These are phyloP conservation scores for Aquilaria agallochum DNA, from an alignment of 441 rosid genomes.

Conservation along the genomic window DNA sequence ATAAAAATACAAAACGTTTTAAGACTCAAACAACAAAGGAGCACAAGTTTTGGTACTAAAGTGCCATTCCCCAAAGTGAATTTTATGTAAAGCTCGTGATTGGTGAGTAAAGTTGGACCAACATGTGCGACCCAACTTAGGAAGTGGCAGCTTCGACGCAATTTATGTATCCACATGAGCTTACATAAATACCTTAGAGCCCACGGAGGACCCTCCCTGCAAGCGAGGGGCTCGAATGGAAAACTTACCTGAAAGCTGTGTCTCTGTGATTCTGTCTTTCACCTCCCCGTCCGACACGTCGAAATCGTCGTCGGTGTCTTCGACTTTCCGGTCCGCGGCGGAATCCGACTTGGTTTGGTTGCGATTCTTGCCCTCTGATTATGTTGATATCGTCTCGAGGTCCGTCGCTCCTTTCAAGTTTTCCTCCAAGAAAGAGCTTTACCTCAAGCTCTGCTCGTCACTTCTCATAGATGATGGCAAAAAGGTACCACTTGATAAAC, in stretches of 20 bases:
- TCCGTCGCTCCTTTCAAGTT: constrained; percentile 20
- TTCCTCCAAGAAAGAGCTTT: constrained; percentile 63
- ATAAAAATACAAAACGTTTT: too few relatives aligned
- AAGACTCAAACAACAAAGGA: too few relatives aligned
- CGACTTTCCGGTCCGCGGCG: constrained; percentile 44
- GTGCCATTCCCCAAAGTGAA: too few relatives aligned
- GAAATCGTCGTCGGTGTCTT: constrained; percentile 42
- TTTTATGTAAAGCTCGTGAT: too few relatives aligned
- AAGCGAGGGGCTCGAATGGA: background rate
- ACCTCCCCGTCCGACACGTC: constrained; percentile 53
- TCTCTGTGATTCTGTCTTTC: constrained; percentile 45
- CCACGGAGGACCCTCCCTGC: too few relatives aligned
- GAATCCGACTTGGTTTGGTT: constrained; percentile 59
- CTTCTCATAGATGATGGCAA: constrained; percentile 46
- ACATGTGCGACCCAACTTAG: too few relatives aligned
- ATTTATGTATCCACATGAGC: too few relatives aligned
- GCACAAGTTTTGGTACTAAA: too few relatives aligned
- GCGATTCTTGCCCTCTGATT: constrained; percentile 49
- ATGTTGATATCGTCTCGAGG: constrained; percentile 23
- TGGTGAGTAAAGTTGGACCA: too few relatives aligned
- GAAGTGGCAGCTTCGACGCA: too few relatives aligned
- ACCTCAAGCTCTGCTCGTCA: constrained; percentile 36
- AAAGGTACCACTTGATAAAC: constrained; percentile 25
- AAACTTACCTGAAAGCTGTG: constrained; percentile 49
- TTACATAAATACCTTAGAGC: too few relatives aligned